Base-by-base conservation (phyloP, 805 yeast genomes). In the Cyberlindnera japonica region DNA sequence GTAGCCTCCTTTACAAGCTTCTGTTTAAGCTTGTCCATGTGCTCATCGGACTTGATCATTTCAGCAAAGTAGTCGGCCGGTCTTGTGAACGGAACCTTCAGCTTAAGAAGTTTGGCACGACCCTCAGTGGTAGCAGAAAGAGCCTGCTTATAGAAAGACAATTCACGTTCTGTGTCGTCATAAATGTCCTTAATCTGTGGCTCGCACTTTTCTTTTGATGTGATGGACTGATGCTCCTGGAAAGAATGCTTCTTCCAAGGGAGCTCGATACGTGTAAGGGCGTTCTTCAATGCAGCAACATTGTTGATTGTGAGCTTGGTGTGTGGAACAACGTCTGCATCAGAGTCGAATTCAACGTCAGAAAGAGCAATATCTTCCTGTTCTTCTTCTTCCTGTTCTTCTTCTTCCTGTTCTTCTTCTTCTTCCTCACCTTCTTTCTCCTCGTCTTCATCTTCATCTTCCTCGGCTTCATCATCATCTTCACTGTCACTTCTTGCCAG, bases 31-130 rank as follows among this genome's bases (percentile, higher is more conserved):
- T 79, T 86, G 58, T 88, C 96, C 99, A 93, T 93, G 65, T 93
- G 99, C 63, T 88, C 96, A 64, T 93, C 99, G 40, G 90, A 82
- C 69, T 93, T 93, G 45, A 89, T 86, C 99, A 93, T 93, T 67
- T 93, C 99, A 15, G 99, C 99, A 68, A 93, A 93, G 64, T 87
- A 93, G 62, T 93, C 99, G 56, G 77, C 68, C 26, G 99, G 99
- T 63, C 99, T 79, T 21, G 95, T 73, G 62, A 93, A 93, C 45
- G 96, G 88, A 23, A 91, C 79, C 58, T 82, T 81, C 50, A 85
- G 73, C 56, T 79, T 79, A 36, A 79, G 66, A 30, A 85, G 69
- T 40, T 76, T 75, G 34, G 72, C 62, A 57, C 91, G 81, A 19
- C 85, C 96, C 51, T 74, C 77, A 37, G 73, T 65, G 21, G 85